These are phyloP conservation scores for Amorphotheca resinae DNA, from an alignment of 495 filamentous ascomycete species.

Conservation along the genomic window DNA sequence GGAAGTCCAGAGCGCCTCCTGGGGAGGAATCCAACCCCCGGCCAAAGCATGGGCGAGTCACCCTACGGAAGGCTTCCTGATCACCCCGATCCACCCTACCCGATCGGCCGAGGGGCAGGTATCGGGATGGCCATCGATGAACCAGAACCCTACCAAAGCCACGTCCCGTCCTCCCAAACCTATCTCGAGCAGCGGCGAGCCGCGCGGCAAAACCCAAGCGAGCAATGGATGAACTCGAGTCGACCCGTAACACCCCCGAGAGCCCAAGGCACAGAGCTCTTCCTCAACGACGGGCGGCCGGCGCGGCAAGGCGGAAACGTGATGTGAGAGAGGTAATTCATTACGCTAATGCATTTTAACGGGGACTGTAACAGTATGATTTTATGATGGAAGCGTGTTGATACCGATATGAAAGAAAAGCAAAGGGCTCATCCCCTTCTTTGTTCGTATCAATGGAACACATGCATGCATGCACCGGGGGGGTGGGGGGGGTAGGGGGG, in stretches of 20 bases:
- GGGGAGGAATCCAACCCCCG: slow-evolving; percentile 10
- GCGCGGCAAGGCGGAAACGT: background rate
- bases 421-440: too few relatives aligned
- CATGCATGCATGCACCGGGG: too few relatives aligned
- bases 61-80: background rate
- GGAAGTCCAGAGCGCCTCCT: slow-evolving; percentile 8
- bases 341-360: too few relatives aligned
- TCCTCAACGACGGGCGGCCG: too few relatives aligned
- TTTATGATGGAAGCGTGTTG: too few relatives aligned
- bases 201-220: background rate
- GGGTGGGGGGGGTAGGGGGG: too few relatives aligned
- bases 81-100: background rate
- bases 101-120: background rate
- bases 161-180: background rate
- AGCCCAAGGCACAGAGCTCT: too few relatives aligned
- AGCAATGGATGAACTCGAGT: background rate
- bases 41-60: background rate
- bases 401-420: too few relatives aligned
- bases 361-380: too few relatives aligned
- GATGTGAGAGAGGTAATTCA: too few relatives aligned
- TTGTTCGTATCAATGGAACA: too few relatives aligned
- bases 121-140: slow-evolving; percentile 20
- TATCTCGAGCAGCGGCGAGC: background rate
- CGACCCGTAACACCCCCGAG: background rate
- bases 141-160: slow-evolving; percentile 21